Conservation (phyloP, 2,329 filamentous ascomycete species). For the Ophiocordyceps sinensis region DNA sequence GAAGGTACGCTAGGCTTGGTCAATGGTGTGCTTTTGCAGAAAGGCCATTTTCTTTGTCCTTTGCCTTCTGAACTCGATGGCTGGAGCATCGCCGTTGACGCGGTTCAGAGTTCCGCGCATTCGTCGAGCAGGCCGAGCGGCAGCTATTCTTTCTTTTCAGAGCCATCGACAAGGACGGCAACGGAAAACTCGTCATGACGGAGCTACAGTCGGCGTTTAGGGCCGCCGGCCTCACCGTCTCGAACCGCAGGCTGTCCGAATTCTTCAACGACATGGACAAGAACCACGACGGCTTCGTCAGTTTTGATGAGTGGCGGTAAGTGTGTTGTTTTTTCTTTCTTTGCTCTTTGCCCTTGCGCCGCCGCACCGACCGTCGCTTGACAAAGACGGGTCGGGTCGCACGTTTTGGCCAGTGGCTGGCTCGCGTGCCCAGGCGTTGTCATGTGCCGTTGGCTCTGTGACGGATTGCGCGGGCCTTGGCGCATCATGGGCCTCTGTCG, state of each 20-base stretch:
- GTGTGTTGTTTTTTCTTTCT: constrained; percentile 15
- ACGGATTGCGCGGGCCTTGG: neutral
- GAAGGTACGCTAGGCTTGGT: constrained; percentile 44
- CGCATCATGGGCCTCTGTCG: neutral
- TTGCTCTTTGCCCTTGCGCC: neutral
- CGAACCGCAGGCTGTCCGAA: constrained; percentile 59
- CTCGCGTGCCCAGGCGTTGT: neutral
- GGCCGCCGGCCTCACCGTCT: constrained; percentile 63
- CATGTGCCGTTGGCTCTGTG: constrained; percentile 5
- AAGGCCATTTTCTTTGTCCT: too few relatives aligned
- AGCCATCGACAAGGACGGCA: constrained; percentile 71
- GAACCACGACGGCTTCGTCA: constrained; percentile 78
- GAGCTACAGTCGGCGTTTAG: constrained; percentile 72
- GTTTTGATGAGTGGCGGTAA: constrained; percentile 94
- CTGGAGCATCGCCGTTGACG: constrained; percentile 1
- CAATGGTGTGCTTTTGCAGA: too few relatives aligned
- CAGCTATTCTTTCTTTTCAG: constrained; percentile 73
- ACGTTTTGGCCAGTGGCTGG: neutral
- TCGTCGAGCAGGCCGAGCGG: constrained; percentile 75
- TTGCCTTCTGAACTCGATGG: neutral
- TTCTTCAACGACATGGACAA: constrained; percentile 87
- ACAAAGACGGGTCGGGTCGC: constrained; percentile 1
- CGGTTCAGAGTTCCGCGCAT: constrained; percentile 65
- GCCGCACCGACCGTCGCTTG: neutral
- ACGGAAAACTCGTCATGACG: constrained; percentile 74